Evolutionary conservation across 2,329 filamentous ascomycete species (phyloP), one percentile per base, ranked within the genome.

Genomic region (Colletotrichum coccodes): DNA sequence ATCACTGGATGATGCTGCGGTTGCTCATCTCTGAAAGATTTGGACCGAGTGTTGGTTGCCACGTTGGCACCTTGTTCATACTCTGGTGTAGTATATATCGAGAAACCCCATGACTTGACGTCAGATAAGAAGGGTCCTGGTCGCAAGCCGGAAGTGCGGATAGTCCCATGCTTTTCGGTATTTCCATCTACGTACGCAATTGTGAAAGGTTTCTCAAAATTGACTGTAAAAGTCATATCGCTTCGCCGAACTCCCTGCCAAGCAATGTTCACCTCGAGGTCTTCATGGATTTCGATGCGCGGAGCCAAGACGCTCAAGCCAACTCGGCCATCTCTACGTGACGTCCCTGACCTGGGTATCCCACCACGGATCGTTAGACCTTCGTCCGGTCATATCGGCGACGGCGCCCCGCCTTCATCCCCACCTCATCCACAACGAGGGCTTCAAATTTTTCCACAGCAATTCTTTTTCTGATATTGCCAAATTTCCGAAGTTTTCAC

Each of bases 341-440:
- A 28, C 8, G 8, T 54, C 23, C 9, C 4, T 52, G n/a, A 53
- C 49, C 30, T 12, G 49, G 49, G 18, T 53, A 53, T 57, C 53
- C 38, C 26, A 18, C 18, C 36, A 14, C 26, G 52, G 23, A n/a
- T n/a, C n/a, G n/a, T n/a, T n/a, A n/a, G n/a, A n/a, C n/a, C 21
- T 16, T 44, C 44, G 8, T 56, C 52, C 26, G 26, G 12, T 14
- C 11, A 6, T 8, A 46, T n/a, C 14, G 53, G 34, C 26, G 36
- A 26, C 2, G 8, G 9, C 28, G 26, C 26, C 54, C 23, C 18
- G n/a, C 54, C 38, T 26, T 44, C 4, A 11, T n/a, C 54, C 38
- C 38, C 38, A 57, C 38, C 11, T 6, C 38, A 53, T 21, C 57
- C 64, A 67, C 64, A 50, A 11, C 40, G 42, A 63, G 60, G 50